Conservation (phyloP, 179 eudicot species). For the Gypsophila paniculata region DNA sequence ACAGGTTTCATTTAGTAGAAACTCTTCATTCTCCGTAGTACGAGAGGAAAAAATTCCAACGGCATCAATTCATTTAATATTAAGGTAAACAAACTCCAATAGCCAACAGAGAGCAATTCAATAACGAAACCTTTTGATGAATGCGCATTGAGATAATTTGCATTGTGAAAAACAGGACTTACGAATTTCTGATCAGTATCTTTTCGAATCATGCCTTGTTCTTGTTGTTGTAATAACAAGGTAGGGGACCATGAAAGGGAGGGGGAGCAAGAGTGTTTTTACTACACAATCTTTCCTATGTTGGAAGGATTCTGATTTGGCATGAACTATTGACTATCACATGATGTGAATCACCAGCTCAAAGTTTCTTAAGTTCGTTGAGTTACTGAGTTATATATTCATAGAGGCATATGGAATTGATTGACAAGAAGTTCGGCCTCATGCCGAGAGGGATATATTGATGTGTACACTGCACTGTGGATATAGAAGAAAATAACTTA, state of each 20-base stretch:
- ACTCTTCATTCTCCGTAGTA: no score
- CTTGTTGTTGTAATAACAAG: no score
- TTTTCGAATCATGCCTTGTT: not conserved
- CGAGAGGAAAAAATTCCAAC: no score
- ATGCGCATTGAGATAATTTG: not conserved
- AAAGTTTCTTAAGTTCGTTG: not conserved
- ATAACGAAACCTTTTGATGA: not conserved
- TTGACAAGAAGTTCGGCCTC: not conserved
- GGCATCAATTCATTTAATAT: no score
- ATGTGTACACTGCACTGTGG: not conserved
- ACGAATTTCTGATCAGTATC: not conserved
- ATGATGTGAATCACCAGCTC: not conserved
- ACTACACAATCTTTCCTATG: no score
- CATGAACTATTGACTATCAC: not conserved
- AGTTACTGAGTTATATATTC: not conserved
- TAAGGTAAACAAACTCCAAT: not conserved
- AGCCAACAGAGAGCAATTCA: not conserved
- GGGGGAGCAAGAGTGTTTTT: no score
- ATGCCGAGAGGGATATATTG: not conserved
- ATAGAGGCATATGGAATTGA: not conserved
- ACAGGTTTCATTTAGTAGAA: not conserved
- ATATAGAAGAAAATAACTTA: conserved; percentile 30
- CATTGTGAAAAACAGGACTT: not conserved
- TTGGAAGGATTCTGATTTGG: no score
- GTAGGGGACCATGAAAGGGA: no score